Evolutionary conservation across 148 eudicot species (phyloP).

Genomic region (Nepenthes gracilis): DNA sequence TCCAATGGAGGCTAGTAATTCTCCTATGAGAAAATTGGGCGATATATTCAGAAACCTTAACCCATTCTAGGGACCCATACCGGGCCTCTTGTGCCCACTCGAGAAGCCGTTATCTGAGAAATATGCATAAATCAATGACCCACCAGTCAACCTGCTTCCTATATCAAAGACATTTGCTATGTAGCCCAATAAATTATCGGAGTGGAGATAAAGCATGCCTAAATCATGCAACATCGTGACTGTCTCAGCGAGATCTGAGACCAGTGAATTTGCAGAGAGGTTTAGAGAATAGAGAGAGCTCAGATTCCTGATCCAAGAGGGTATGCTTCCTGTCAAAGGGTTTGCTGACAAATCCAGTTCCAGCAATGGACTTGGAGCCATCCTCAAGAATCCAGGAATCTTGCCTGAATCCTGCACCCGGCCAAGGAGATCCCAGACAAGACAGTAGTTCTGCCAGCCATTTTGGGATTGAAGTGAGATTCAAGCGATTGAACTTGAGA

Average conservation of each 20-base stretch:
- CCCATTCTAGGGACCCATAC: constrained; percentile 15
- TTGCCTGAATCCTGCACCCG: constrained; percentile 31
- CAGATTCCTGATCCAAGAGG: constrained; percentile 36
- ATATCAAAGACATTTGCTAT: constrained; percentile 23
- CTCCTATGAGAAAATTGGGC: constrained; percentile 19
- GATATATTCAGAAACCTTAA: constrained; percentile 27
- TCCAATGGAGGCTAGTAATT: constrained; percentile 27
- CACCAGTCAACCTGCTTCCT: constrained; percentile 15
- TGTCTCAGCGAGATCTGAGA: constrained; percentile 25
- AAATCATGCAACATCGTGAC: constrained; percentile 17
- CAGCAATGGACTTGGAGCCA: constrained; percentile 16
- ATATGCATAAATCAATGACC: constrained; percentile 23
- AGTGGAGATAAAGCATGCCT: constrained; percentile 38
- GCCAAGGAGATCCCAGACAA: constrained; percentile 24
- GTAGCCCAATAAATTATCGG: constrained; percentile 41
- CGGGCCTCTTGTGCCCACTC: constrained; percentile 27
- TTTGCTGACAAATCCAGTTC: constrained; percentile 45
- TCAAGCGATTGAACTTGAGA: constrained; percentile 32
- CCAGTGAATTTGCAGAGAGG: constrained; percentile 30
- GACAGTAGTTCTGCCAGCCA: constrained; percentile 39
- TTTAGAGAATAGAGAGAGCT: constrained; percentile 31
- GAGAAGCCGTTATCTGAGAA: constrained; percentile 38
- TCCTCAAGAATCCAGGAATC: constrained; percentile 17
- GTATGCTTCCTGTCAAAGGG: constrained; percentile 33
- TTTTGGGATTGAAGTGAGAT: constrained; percentile 27